Conservation (phyloP, 1,284 basidiomycete species). For the Heterobasidion annosum region DNA sequence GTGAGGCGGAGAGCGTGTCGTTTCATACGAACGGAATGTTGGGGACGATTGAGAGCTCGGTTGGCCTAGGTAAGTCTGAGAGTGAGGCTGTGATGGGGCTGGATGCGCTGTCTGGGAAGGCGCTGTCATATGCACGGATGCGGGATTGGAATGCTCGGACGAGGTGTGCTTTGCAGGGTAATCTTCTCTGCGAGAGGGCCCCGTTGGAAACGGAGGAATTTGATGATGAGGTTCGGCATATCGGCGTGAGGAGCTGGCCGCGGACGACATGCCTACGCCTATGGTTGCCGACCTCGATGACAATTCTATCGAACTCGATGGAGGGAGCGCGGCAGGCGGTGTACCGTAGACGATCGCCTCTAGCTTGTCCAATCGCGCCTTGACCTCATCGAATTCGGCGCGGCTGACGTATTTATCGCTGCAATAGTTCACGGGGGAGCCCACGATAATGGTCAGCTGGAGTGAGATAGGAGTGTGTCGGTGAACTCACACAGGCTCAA, state of each 20-base stretch:
- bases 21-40: not conserved
- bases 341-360: conserved; percentile 22
- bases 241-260: not conserved
- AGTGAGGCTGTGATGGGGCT: not conserved
- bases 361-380: conserved; percentile 27
- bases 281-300: conserved; percentile 3
- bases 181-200: not conserved
- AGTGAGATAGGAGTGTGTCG: conserved; percentile 10
- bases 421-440: conserved; percentile 2
- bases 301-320: conserved; percentile 2
- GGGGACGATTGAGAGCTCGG: not conserved
- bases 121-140: not conserved
- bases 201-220: conserved; percentile 3
- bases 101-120: not conserved
- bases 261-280: not conserved
- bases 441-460: conserved; percentile 3
- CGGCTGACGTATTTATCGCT: conserved; percentile 52
- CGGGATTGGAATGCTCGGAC: not conserved
- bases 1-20: not conserved
- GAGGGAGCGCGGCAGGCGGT: not conserved
- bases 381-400: conserved; percentile 43
- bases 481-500: conserved; percentile 43
- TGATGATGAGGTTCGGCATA: not conserved
- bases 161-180: not conserved
- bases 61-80: not conserved